A percentile compares a stretch with the other conserved stretches of the same genome.
These are phyloP conservation scores for Euphrasia arctica DNA, from an alignment of 305 asterid species.

Conservation along the genomic window DNA sequence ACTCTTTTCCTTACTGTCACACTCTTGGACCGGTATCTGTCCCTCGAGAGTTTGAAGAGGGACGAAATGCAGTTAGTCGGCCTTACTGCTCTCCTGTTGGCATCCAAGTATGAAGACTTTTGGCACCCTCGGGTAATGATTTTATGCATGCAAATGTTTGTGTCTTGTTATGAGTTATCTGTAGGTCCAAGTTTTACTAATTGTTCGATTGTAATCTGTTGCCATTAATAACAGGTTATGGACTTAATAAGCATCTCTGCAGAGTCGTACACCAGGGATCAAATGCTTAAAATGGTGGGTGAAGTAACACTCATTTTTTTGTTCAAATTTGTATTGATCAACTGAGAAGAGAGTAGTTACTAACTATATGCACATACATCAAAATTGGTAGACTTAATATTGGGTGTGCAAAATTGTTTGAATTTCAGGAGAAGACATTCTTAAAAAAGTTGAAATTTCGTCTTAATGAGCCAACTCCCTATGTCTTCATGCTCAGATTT, in stretches of 20 bases:
- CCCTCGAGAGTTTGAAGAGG: constrained; percentile 62
- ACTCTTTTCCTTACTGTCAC: constrained; percentile 86
- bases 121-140: constrained; percentile 87
- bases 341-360: neutral
- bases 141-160: constrained; percentile 21
- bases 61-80: constrained; percentile 91
- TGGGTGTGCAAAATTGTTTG: constrained; percentile 11
- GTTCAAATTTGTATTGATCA: neutral
- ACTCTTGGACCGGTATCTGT: constrained; percentile 70
- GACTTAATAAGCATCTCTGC: constrained; percentile 85
- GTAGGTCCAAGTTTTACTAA: neutral
- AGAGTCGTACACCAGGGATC: constrained; percentile 73
- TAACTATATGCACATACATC: neutral
- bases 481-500: constrained; percentile 93
- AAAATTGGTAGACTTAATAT: neutral
- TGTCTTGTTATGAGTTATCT: neutral
- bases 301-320: constrained; percentile 10
- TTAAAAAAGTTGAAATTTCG: constrained; percentile 75
- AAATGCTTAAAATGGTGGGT: constrained; percentile 85
- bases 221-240: constrained; percentile 47
- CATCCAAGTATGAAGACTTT: constrained; percentile 94
- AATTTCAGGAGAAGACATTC: constrained; percentile 70
- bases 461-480: constrained; percentile 85
- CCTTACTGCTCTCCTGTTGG: constrained; percentile 87
- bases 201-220: constrained; percentile 12